These are phyloP conservation scores for Exsudoporus frostii DNA, from an alignment of 768 basidiomycete species.

Conservation along the genomic window DNA sequence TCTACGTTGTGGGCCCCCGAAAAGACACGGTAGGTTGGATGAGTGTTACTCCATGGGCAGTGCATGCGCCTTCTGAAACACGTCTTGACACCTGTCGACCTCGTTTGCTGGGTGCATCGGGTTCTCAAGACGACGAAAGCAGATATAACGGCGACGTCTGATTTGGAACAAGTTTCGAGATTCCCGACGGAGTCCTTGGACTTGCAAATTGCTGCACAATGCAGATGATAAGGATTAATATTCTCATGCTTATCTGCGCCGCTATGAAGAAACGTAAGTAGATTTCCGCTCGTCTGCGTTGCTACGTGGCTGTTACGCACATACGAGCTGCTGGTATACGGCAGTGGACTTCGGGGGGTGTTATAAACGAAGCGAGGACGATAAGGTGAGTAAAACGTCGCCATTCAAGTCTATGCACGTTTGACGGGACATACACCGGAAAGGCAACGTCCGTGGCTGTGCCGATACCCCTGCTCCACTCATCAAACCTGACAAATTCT, in stretches of 20 bases:
- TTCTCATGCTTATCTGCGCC: constrained; percentile 1
- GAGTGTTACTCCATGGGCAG: neutral
- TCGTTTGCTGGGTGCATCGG: neutral
- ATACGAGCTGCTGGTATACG: neutral
- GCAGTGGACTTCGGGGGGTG: neutral
- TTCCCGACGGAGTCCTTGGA: neutral
- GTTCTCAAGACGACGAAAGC: constrained; percentile 1
- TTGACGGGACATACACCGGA: neutral
- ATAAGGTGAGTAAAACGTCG: constrained; percentile 4
- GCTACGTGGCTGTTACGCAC: neutral
- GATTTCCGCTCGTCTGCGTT: neutral
- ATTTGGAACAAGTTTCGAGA: neutral
- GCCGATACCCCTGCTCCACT: constrained; percentile 17
- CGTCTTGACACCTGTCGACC: constrained; percentile 5
- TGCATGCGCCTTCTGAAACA: constrained; percentile 4
- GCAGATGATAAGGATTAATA: constrained; percentile 13
- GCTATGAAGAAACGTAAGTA: constrained; percentile 10
- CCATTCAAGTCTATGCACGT: neutral
- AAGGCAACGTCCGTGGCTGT: constrained; percentile 21
- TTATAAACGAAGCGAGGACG: neutral
- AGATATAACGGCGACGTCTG: neutral
- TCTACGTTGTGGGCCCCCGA: neutral
- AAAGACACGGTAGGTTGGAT: neutral
- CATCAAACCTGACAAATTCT: constrained; percentile 22
- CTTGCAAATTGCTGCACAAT: neutral